Base-by-base conservation (phyloP, 768 basidiomycete genomes). In the Daedaleopsis nitida region DNA sequence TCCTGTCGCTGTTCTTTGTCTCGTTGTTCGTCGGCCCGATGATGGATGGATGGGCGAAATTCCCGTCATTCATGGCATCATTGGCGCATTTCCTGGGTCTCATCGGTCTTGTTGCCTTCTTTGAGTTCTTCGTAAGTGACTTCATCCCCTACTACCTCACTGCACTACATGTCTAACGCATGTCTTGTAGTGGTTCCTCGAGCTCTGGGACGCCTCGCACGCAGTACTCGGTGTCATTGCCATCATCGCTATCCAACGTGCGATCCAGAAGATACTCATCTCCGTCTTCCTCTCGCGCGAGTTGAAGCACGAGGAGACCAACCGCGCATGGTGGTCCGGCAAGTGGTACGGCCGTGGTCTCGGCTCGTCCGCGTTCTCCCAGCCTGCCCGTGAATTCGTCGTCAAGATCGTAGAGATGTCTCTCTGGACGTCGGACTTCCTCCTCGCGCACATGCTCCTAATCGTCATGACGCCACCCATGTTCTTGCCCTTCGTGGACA, bases 401-500 rank as follows among this genome's bases (percentile, higher is more conserved):
- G 96, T 98, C 78, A 99, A 98, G 82, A 92, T 96, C 60, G 93
- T 98, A 65, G 96, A 98, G 77, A 92, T 98, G 89, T 92, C 92
- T 24, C 78, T 98, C 16, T 98, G 96, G 91, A 89, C 89, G 50
- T 96, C 94, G 8, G 97, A 98, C 78, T 97, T 98, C 80, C 76
- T 98, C 44, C 80, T 94, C 52, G 89, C 81, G 5, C 92, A 94
- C 69, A 76, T 98, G 58, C 82, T 98, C 12, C 78, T 98, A 66
- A 84, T 97, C 73, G 86, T 97, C 68, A 77, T 98, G 74, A 92
- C 94, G 8, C 86, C 87, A 16, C 91, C 93, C 0, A 80, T 90
- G 60, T 73, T 96, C 66, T 87, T 98, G 55, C 97, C 97, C 0
- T 96, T 87, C 74, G 75, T 88, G 64, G 95, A 97, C 78, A 86